A percentile compares a stretch with the other conserved stretches of the same genome.
These are phyloP conservation scores for Emergomyces pasteurianus DNA, from an alignment of 2,329 filamentous ascomycete species.

Conservation along the genomic window DNA sequence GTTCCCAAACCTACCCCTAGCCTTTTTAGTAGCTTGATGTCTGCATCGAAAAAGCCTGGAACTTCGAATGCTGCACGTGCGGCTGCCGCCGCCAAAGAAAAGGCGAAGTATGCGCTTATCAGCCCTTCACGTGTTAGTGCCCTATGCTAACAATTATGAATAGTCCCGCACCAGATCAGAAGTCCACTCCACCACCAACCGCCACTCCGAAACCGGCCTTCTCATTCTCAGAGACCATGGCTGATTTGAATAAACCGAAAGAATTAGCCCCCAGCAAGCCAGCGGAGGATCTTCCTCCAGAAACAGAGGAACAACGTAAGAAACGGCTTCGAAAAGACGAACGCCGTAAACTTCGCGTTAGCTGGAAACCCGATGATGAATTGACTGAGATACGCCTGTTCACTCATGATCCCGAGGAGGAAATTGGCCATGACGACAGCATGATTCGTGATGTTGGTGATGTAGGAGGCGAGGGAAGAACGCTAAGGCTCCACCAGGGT, in stretches of 20 bases:
- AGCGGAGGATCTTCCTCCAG: conserved; percentile 41
- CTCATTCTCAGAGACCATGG: conserved; percentile 39
- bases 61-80: conserved; percentile 39
- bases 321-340: conserved; percentile 51
- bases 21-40: conserved; percentile 36
- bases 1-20: conserved; percentile 32
- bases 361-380: conserved; percentile 46
- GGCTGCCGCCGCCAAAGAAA: conserved; percentile 27
- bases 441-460: conserved; percentile 48
- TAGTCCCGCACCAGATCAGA: conserved; percentile 21
- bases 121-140: background rate
- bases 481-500: conserved; percentile 40
- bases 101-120: conserved; percentile 19
- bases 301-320: conserved; percentile 47
- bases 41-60: conserved; percentile 39
- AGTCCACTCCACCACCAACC: conserved; percentile 17
- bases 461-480: conserved; percentile 44
- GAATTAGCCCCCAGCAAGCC: conserved; percentile 40
- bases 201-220: conserved; percentile 29
- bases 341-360: conserved; percentile 48
- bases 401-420: conserved; percentile 52
- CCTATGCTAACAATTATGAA: conserved; percentile 11
- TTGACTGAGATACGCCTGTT: conserved; percentile 48
- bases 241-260: conserved; percentile 45
- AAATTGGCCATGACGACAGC: conserved; percentile 46